These are phyloP conservation scores for Phytomonas francai DNA, from an alignment of 208 protist genomes.

Conservation along the genomic window DNA sequence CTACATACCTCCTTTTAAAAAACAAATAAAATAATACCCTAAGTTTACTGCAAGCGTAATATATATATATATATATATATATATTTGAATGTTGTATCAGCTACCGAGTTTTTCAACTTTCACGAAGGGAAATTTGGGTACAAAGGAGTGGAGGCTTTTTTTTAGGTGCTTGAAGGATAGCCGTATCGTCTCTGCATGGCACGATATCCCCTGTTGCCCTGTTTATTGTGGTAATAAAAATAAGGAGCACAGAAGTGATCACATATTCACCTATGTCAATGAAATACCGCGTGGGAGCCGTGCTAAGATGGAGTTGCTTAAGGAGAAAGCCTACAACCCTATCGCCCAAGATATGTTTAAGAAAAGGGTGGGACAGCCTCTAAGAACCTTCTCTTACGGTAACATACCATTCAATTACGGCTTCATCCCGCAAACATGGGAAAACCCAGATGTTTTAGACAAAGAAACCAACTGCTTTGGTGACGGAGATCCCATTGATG, in stretches of 20 bases:
- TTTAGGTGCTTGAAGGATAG: slow-evolving; percentile 17
- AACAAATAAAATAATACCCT: not conserved
- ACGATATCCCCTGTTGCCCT: slow-evolving; percentile 46
- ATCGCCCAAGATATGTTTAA: slow-evolving; percentile 85
- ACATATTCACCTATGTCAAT: slow-evolving; percentile 55
- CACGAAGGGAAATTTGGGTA: slow-evolving; percentile 15
- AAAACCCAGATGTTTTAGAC: slow-evolving; percentile 49
- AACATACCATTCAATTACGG: slow-evolving; percentile 95
- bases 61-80: slow-evolving; percentile 1
- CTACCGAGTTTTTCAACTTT: slow-evolving; percentile 14
- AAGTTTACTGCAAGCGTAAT: not conserved
- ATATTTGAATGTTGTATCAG: not conserved
- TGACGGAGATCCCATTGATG: slow-evolving; percentile 89
- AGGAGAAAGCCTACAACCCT: slow-evolving; percentile 84
- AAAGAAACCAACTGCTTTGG: slow-evolving; percentile 55
- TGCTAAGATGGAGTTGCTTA: slow-evolving; percentile 92
- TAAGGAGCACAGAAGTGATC: not conserved
- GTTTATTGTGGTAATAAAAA: slow-evolving; percentile 10
- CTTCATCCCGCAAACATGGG: slow-evolving; percentile 92
- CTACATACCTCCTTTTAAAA: not conserved
- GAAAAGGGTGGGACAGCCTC: slow-evolving; percentile 41
- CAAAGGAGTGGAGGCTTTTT: slow-evolving; percentile 55
- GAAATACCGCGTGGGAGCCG: slow-evolving; percentile 87
- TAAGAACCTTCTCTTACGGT: slow-evolving; percentile 76
- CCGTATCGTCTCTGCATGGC: slow-evolving; percentile 48